Percentiles rank a stretch among this genome's conserved stretches.
These are phyloP conservation scores for Hypoxylon trugodes DNA, from an alignment of 495 filamentous ascomycete genomes.

Conservation along the genomic window DNA sequence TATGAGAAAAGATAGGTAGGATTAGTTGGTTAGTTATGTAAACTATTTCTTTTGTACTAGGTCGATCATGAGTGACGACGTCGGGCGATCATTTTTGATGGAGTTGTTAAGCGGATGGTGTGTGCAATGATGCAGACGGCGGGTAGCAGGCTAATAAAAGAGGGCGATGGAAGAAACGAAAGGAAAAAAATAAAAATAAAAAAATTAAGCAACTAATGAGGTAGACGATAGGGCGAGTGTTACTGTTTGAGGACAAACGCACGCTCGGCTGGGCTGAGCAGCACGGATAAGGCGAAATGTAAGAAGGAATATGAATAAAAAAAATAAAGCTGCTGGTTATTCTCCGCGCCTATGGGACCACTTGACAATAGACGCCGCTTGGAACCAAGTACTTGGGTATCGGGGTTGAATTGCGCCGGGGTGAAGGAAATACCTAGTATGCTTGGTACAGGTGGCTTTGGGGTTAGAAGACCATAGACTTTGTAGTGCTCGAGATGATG, in stretches of 20 bases:
- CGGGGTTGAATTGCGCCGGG: no score
- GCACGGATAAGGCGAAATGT: conserved; percentile 7
- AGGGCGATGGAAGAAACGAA: background rate
- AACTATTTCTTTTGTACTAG: conserved; percentile 20
- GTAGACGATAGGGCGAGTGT: conserved; percentile 1
- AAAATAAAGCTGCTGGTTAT: background rate
- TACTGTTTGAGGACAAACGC: background rate
- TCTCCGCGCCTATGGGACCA: background rate
- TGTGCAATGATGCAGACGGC: conserved; percentile 29
- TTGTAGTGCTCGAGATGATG: background rate
- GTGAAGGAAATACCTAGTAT: no score
- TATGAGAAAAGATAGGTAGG: no score
- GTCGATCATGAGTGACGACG: conserved; percentile 22
- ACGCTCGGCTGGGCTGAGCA: conserved; percentile 19
- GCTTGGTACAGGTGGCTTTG: no score
- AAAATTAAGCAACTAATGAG: no score
- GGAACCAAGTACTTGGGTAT: background rate
- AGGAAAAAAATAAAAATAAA: background rate
- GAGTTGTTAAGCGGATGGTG: conserved; percentile 13
- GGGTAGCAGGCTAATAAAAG: conserved; percentile 33
- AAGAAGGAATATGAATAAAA: conserved; percentile 1
- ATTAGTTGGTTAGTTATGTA: conserved; percentile 19
- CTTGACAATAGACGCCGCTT: conserved; percentile 4
- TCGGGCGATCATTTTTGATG: conserved; percentile 20
- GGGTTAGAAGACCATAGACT: background rate